Conservation (phyloP, 2,329 filamentous ascomycete species). For the Helicocarpus griseus region DNA sequence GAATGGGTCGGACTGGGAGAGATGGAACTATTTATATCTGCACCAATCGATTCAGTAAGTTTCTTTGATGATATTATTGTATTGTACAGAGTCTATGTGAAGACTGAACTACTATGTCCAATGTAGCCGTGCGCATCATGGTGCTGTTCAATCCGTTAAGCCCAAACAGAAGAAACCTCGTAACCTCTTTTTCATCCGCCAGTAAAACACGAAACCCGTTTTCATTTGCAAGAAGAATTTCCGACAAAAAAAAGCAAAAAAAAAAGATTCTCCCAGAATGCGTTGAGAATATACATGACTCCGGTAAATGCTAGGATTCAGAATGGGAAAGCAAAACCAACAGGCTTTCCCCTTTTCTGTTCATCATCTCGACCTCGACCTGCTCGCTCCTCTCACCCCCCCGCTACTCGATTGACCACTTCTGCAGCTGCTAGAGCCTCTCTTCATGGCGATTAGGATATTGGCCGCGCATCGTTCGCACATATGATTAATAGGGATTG, state of each 20-base stretch:
- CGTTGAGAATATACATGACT: background rate
- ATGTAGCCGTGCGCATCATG: background rate
- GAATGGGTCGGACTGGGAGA: background rate
- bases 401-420: background rate
- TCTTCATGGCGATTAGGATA: slow-evolving; percentile 9
- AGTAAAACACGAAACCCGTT: background rate
- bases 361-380: background rate
- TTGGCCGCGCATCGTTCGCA: slow-evolving; percentile 11
- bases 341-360: background rate
- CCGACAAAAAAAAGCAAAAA: background rate
- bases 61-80: background rate
- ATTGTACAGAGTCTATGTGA: background rate
- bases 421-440: background rate
- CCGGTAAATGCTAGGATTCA: background rate
- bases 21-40: background rate
- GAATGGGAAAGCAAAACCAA: background rate
- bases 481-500: slow-evolving; percentile 5
- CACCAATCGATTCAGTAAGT: background rate
- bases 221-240: background rate
- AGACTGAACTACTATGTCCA: background rate
- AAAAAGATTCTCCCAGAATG: background rate
- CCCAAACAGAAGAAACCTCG: background rate
- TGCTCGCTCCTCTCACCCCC: background rate
- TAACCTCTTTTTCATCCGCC: background rate
- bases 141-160: background rate